Evolutionary conservation across 495 filamentous ascomycete species (phyloP).

Genomic region (Annulohypoxylon nitens): DNA sequence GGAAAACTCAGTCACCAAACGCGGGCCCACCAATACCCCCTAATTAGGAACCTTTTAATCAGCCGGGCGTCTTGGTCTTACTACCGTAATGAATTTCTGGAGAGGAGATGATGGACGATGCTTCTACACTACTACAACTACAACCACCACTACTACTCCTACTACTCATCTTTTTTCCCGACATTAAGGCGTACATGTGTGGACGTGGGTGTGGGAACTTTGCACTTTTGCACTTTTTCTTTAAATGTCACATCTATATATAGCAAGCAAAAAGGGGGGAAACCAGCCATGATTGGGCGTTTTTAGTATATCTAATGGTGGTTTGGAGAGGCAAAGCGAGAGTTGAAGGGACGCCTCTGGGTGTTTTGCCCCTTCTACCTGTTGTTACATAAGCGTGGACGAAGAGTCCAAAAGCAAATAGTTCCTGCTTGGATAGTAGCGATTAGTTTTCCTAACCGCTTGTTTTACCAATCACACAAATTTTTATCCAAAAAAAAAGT

Average conservation of each 20-base stretch:
- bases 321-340: background rate
- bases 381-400: slow-evolving; percentile 11
- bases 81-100: slow-evolving; percentile 26
- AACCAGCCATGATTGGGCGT: slow-evolving; percentile 6
- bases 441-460: slow-evolving; percentile 14
- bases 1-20: slow-evolving; percentile 20
- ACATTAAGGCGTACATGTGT: slow-evolving; percentile 13
- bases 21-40: slow-evolving; percentile 33
- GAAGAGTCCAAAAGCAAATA: slow-evolving; percentile 2
- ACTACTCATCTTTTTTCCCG: background rate
- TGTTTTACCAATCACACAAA: slow-evolving; percentile 4
- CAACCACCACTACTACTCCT: too few species aligned
- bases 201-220: background rate
- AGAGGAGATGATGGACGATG: slow-evolving; percentile 22
- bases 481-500: background rate
- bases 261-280: slow-evolving; percentile 9
- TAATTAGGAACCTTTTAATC: slow-evolving; percentile 30
- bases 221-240: slow-evolving; percentile 4
- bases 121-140: background rate
- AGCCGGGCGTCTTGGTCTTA: slow-evolving; percentile 26
- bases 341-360: slow-evolving; percentile 2
- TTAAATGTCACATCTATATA: slow-evolving; percentile 18
- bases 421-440: background rate
- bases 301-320: slow-evolving; percentile 35
- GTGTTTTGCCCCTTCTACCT: background rate